Conservation (phyloP, 2,329 filamentous ascomycete genomes). For the Colletotrichum somersetense region DNA sequence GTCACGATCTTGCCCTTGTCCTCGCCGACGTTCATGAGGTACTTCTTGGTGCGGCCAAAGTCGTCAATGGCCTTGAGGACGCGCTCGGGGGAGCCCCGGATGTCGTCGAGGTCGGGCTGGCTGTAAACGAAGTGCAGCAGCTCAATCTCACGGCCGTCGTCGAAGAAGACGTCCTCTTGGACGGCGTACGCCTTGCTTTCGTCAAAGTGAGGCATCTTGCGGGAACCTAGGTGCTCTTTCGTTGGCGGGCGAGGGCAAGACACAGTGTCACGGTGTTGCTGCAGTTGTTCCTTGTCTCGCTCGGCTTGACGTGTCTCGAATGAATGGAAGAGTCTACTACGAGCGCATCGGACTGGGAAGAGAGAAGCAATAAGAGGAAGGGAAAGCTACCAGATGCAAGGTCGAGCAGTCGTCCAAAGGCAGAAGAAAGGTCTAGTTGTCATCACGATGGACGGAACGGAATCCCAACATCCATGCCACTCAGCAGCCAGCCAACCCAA, state of each 20-base stretch:
- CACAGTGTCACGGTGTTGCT: background rate
- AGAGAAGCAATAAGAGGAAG: background rate
- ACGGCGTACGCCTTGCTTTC: constrained; percentile 55
- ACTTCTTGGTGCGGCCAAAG: constrained; percentile 71
- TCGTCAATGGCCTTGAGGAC: constrained; percentile 79
- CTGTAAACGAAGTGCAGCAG: constrained; percentile 77
- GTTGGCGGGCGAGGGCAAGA: no score
- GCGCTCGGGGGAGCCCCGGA: constrained; percentile 72
- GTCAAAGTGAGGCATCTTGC: constrained; percentile 48
- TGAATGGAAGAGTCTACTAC: background rate
- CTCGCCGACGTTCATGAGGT: constrained; percentile 84
- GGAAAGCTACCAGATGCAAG: background rate
- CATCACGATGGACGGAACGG: constrained; percentile 25
- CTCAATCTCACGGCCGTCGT: constrained; percentile 81
- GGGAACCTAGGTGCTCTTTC: no score
- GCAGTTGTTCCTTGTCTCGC: background rate
- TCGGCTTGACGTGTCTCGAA: background rate
- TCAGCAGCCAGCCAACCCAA: constrained; percentile 40
- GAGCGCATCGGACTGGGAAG: background rate
- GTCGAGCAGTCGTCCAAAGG: background rate
- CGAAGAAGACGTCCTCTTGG: constrained; percentile 63
- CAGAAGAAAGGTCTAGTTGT: constrained; percentile 7
- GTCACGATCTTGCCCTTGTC: constrained; percentile 80
- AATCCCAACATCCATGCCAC: constrained; percentile 7
- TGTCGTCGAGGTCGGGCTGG: constrained; percentile 70